Evolutionary conservation across 768 basidiomycete species (phyloP).

Genomic region (Kwoniella pini): DNA sequence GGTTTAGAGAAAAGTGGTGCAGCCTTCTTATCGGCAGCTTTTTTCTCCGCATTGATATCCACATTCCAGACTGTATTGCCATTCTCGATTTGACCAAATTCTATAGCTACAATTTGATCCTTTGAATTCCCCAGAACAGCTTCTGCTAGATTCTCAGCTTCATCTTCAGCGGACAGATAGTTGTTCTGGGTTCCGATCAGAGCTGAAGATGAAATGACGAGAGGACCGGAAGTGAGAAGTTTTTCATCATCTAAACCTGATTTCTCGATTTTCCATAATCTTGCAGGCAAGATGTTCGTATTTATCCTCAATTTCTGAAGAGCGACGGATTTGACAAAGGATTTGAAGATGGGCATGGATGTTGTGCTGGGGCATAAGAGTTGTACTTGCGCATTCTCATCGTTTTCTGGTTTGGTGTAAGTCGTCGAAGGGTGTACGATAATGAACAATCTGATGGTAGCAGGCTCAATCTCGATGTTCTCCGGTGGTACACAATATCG

Average conservation of each 20-base stretch:
- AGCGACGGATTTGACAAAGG: conserved; percentile 21
- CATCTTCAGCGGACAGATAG: neutral
- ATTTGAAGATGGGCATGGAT: conserved; percentile 27
- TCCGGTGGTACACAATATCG: conserved; percentile 30
- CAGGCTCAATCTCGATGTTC: conserved; percentile 34
- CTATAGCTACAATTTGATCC: conserved; percentile 64
- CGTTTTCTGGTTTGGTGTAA: conserved; percentile 12
- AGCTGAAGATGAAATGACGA: conserved; percentile 13
- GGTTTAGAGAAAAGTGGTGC: conserved; percentile 43
- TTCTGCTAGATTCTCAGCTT: conserved; percentile 52
- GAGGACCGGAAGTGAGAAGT: conserved; percentile 11
- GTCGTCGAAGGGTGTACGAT: conserved; percentile 10
- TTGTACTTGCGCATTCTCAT: conserved; percentile 13
- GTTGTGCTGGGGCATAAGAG: conserved; percentile 39
- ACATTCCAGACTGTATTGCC: conserved; percentile 60
- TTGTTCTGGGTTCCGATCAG: neutral
- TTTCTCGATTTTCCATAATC: conserved; percentile 23
- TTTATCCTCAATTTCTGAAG: conserved; percentile 9
- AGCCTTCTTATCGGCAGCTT: conserved; percentile 29
- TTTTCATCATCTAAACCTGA: conserved; percentile 15
- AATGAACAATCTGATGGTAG: conserved; percentile 33
- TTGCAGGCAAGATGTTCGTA: neutral
- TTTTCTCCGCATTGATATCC: conserved; percentile 51
- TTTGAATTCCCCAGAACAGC: conserved; percentile 17
- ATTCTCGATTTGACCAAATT: conserved; percentile 60